Percentiles rank a stretch among this genome's conserved stretches.
These are phyloP conservation scores for Chlamydomonas sp. DNA, from an alignment of 139 green algal genomes.

Conservation along the genomic window DNA sequence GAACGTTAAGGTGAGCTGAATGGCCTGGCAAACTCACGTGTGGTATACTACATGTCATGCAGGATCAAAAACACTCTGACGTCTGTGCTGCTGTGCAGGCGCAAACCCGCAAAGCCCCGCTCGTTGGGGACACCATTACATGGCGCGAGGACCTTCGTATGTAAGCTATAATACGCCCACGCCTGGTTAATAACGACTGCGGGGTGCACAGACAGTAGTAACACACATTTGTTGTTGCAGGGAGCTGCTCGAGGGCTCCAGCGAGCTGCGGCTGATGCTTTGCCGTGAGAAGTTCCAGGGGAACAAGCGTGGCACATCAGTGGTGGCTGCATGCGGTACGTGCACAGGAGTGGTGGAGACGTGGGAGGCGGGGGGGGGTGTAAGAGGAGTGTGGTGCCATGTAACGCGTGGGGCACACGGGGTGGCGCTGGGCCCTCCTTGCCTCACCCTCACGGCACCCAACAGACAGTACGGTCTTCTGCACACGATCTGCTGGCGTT, in stretches of 20 bases:
- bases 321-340: slow-evolving; percentile 86
- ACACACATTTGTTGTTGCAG: slow-evolving; percentile 48
- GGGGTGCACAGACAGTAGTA: background rate
- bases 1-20: slow-evolving; percentile 72
- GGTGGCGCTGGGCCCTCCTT: no score
- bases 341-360: no score
- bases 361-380: no score
- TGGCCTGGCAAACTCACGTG: background rate
- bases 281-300: slow-evolving; percentile 78
- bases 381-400: background rate
- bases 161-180: slow-evolving; percentile 45
- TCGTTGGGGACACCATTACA: slow-evolving; percentile 58
- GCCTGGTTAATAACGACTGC: background rate
- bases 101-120: slow-evolving; percentile 48
- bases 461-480: no score
- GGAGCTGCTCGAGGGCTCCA: slow-evolving; percentile 82
- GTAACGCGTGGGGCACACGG: no score
- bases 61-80: background rate
- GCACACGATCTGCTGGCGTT: no score
- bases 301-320: slow-evolving; percentile 61
- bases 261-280: slow-evolving; percentile 90
- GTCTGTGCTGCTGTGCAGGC: slow-evolving; percentile 52
- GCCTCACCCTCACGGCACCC: no score
- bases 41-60: background rate
- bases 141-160: slow-evolving; percentile 77